Evolutionary conservation across 1,139 yeast genomes (phyloP), one percentile per base, ranked within the genome.

Genomic region (Candida sanyaensis): DNA sequence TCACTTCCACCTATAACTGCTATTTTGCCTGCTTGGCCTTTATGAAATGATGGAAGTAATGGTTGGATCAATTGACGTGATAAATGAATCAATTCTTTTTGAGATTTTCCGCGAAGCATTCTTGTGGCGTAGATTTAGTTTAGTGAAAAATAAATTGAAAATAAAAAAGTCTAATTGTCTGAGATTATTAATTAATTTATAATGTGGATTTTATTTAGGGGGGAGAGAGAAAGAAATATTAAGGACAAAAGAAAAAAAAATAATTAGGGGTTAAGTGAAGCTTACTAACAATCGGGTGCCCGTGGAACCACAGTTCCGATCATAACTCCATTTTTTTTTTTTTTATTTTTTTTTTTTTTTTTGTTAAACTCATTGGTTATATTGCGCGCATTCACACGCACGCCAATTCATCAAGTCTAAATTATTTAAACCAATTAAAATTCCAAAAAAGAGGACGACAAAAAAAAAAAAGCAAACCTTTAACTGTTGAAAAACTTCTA

Each of bases 1-100:
- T 88, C 95, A 63, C 95, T 86, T 1, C 99, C 99, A 11, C 99
- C 99, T 50, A 93, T 80, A 0, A 93, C 90, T 6, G 86, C 91
- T 4, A 93, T 75, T 51, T 90, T 77, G 4, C 98, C 98, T 2
- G 92, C 88, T 68, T 93, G 98, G 37, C 99, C 99, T 64, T 93
- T 93, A 68, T 93, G 88, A 63, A 88, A 86, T 6, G 66, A 58
- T 5, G 89, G 81, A 6, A 79, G 70, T 37, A 93, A 70, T 7
- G 97, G 97, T 43, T 96, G 98, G 12, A 93, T 74, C 43, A 88
- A 62, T 37, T 70, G 69, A 48, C 76, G 74, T 13, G 86, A 80
- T 41, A 80, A 58, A 17, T 65, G 63, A 24, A 82, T 58, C 47
- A 83, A 61, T 52, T 83, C 85, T 43, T 65, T 69, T 34, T 76